Evolutionary conservation across 805 yeast species (phyloP), one percentile per base, ranked within the genome.

Genomic region (Yarrowia divulgata): DNA sequence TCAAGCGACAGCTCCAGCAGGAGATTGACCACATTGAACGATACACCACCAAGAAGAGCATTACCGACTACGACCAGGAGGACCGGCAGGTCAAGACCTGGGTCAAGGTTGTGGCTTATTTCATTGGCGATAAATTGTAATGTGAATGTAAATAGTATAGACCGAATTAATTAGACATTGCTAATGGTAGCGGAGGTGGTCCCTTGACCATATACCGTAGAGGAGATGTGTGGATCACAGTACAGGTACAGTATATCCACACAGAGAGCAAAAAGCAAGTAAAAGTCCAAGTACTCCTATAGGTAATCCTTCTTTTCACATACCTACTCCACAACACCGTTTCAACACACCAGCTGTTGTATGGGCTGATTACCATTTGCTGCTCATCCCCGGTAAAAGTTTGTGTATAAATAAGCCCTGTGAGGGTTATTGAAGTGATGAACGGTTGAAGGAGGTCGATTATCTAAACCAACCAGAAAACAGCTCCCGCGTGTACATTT

Each of bases 1-100:
- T 94, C 71, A 88, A 88, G 75, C 64, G 72, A 6, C 74, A 80
- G 62, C 88, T 93, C 90, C 78, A 79, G 39, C 73, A 73, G 0
- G 98, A 93, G 77, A 80, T 92, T 43, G 84, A 84, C 16, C 82
- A 91, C 76, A 80, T 93, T 64, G 78, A 84, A 79, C 72, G 76
- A 32, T 78, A 86, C 74, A 85, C 94, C 1, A 78, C 78, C 14
- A 81, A 81, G 60, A 81, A 93, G 71, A 80, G 80, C 7, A 76
- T 89, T 68, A 79, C 82, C n/a, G 93, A 90, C 75, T 91, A 90
- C 74, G 81, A 83, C 14, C 78, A 83, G 8, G 86, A 86, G 63
- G 89, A 88, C 55, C 83, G 96, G 73, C 79, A 84, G 54, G 86
- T 90, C 52, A 82, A 89, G 58, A 79, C 80, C 60, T 57, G 74